A percentile compares a stretch with the other conserved stretches of the same genome.
Conservation (phyloP, 2,329 filamentous ascomycete species). For the Canariomyces notabilis region DNA sequence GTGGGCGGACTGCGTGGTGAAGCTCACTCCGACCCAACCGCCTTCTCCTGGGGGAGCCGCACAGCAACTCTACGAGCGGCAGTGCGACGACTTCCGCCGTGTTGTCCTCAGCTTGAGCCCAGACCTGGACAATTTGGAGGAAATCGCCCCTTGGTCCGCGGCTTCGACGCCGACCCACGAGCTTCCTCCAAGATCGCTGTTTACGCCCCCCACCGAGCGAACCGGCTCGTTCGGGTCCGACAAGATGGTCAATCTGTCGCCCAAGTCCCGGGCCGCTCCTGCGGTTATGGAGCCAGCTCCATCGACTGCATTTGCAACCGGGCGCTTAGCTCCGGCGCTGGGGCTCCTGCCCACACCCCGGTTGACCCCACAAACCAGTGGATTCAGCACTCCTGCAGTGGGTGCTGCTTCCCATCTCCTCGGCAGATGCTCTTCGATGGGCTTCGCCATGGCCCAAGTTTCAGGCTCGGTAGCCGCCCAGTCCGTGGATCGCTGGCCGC, state of each 20-base stretch:
- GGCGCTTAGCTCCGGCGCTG: conserved; percentile 47
- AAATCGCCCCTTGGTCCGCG: conserved; percentile 38
- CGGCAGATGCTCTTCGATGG: conserved; percentile 52
- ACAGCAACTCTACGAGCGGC: conserved; percentile 38
- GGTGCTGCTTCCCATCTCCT: conserved; percentile 48
- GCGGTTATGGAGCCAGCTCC: conserved; percentile 47
- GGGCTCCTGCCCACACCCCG: conserved; percentile 55
- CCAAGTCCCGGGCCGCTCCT: conserved; percentile 39
- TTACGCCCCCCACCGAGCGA: conserved; percentile 39
- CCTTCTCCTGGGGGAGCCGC: conserved; percentile 47
- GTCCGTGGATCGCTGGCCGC: conserved; percentile 49
- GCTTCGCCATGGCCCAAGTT: conserved; percentile 54
- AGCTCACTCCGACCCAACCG: conserved; percentile 66
- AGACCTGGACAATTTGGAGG: conserved; percentile 54
- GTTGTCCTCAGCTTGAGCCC: conserved; percentile 54
- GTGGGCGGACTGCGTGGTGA: conserved; percentile 89
- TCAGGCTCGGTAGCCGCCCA: conserved; percentile 43
- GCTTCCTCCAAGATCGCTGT: conserved; percentile 40
- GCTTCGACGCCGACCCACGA: conserved; percentile 32
- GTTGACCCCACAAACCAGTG: conserved; percentile 51
- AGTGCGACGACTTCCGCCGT: conserved; percentile 53
- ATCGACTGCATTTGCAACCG: conserved; percentile 38
- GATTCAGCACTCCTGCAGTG: conserved; percentile 57
- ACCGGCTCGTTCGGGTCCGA: conserved; percentile 33
- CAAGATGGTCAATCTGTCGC: conserved; percentile 37